Evolutionary conservation across 169 alveolate genomes (phyloP), one percentile per base, ranked within the genome.

Genomic region (Cryptosporidium felis): DNA sequence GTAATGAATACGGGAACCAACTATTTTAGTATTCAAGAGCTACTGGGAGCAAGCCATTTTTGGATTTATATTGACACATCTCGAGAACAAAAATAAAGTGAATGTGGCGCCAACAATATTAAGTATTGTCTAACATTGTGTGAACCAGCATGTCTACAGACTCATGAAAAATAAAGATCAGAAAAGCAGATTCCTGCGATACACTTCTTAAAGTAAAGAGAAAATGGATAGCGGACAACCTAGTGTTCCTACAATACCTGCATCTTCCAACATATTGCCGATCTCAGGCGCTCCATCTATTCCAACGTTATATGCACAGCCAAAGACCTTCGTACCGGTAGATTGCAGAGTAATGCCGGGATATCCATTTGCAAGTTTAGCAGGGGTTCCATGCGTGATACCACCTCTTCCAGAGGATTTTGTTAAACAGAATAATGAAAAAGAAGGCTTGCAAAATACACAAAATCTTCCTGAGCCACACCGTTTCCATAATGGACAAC

Each of bases 291-390:
- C 67, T 23, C 85, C 85, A 16, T 74, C 85, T 16, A 74, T 74
- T 32, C 85, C 85, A 74, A 74, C 85, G 2, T 23, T 74, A 34
- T 74, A 74, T 74, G 85, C 85, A 5, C 85, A 74, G 56, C 85
- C 85, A 3, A 74, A 74, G 28, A 74, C 85, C 36, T 74, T 74
- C 23, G 85, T 74, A 34, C 85, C 85, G 21, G 85, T 74, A 4
- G 85, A 74, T 53, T 74, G 85, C 21, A 74, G 85, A 58, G 85
- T 74, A 74, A 74, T 74, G 85, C 85, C 85, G 23, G 85, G 85
- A 53, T 74, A 74, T 34, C 85, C 85, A 74, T 74, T 21, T 53
- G 63, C 85, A 34, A 74, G 85, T 53, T 34, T 74, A 40, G 85
- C 85, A 74, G 85, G 85, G 23, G 85, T 74, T 53, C 85, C 85